These are phyloP conservation scores for Collybiopsis luxurians DNA, from an alignment of 768 basidiomycete genomes.

Conservation along the genomic window DNA sequence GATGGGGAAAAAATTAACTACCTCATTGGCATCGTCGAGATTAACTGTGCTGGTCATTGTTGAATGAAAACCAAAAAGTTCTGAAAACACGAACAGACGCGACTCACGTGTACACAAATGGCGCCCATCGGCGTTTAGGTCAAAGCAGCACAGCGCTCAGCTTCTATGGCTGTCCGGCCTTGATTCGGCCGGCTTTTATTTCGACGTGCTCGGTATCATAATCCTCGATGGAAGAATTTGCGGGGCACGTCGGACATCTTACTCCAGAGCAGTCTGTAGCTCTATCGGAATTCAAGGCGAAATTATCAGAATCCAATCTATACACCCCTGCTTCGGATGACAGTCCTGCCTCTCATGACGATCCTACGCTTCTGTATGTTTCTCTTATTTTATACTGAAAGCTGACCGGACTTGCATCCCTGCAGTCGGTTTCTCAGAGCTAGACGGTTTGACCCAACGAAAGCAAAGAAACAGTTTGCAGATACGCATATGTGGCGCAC, in stretches of 20 bases:
- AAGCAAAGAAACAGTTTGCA: conserved; percentile 70
- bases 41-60: no score
- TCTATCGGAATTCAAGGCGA: conserved; percentile 52
- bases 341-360: conserved; percentile 52
- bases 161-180: no score
- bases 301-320: conserved; percentile 46
- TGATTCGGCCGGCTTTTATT: no score
- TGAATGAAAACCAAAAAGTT: no score
- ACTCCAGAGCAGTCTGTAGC: conserved; percentile 44
- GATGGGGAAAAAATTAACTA: no score
- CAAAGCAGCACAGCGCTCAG: no score
- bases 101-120: no score
- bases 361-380: conserved; percentile 60
- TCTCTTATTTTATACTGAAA: not conserved
- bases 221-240: conserved; percentile 28
- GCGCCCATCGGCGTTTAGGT: no score
- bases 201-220: no score
- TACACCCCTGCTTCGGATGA: conserved; percentile 39
- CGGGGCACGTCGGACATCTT: conserved; percentile 49
- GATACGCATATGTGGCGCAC: conserved; percentile 68
- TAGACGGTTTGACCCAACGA: conserved; percentile 57
- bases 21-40: no score
- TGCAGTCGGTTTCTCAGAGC: conserved; percentile 85
- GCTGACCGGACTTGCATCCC: not conserved
- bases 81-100: no score